phyloP scores from a whole-genome alignment of 805 yeast species.

The Hanseniaspora pseudoguilliermondii region DNA sequence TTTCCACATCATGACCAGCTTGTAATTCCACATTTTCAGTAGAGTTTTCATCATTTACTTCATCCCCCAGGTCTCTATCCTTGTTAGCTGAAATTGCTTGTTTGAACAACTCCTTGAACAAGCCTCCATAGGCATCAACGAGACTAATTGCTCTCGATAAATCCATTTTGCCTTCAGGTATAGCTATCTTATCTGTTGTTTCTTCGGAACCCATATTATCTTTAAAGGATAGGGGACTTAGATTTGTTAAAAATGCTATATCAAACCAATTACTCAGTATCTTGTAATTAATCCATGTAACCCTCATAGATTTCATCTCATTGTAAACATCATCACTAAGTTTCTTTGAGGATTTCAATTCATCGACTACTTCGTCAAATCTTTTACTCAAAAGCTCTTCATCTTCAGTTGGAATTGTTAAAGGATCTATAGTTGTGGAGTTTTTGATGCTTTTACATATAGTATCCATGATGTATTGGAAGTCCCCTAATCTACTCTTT shows the following conservation, averaged over 20 bases:
- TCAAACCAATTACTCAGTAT: background rate
- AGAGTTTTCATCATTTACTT: background rate
- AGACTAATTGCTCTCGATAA: background rate
- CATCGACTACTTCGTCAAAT: background rate
- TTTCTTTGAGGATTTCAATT: background rate
- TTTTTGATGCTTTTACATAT: background rate
- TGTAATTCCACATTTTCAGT: background rate
- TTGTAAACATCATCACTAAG: background rate
- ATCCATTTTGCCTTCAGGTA: conserved; percentile 3
- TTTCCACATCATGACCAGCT: background rate
- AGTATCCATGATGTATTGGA: background rate
- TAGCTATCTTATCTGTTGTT: background rate
- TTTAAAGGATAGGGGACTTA: background rate
- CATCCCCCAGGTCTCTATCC: background rate
- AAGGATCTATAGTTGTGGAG: background rate
- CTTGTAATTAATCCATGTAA: background rate
- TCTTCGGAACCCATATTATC: background rate
- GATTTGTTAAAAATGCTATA: background rate
- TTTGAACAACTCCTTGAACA: background rate
- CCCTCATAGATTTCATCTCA: background rate
- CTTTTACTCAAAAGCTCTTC: background rate
- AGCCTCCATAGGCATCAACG: background rate
- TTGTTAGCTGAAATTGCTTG: too few relatives aligned
- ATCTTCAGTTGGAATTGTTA: background rate
- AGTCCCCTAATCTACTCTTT: conserved; percentile 1